Evolutionary conservation across 306 rosid genomes (phyloP).

Genomic region (Inga leiocalycina): DNA sequence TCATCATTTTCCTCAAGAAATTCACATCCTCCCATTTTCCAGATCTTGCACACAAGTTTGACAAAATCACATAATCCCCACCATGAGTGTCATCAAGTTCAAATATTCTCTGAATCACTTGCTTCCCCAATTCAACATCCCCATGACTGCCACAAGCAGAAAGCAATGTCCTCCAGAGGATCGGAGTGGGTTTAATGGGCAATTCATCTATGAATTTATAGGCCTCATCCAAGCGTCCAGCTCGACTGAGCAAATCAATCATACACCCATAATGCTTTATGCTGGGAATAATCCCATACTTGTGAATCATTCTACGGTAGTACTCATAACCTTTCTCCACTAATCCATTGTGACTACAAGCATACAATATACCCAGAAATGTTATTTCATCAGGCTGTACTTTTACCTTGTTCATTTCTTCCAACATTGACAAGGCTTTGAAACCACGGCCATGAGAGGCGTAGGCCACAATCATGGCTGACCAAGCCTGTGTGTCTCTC

Average conservation of each 20-base stretch:
- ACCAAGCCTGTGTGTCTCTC: constrained; percentile 86
- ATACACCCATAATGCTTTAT: constrained; percentile 88
- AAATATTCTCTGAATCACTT: constrained; percentile 55
- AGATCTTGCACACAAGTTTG: constrained; percentile 70
- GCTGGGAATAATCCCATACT: constrained; percentile 62
- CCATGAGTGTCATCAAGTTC: constrained; percentile 80
- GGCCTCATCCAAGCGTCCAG: constrained; percentile 71
- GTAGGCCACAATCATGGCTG: constrained; percentile 71
- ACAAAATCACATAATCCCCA: constrained; percentile 84
- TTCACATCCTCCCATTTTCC: constrained; percentile 90
- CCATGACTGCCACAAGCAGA: constrained; percentile 73
- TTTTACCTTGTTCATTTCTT: constrained; percentile 64
- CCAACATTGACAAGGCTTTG: constrained; percentile 57
- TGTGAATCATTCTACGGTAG: constrained; percentile 61
- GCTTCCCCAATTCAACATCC: constrained; percentile 73
- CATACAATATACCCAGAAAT: constrained; percentile 69
- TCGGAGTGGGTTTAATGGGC: constrained; percentile 67
- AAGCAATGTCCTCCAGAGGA: constrained; percentile 81
- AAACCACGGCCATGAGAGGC: constrained; percentile 80
- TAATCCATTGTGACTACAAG: constrained; percentile 83
- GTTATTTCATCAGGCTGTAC: constrained; percentile 78
- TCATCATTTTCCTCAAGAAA: constrained; percentile 68
- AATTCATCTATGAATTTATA: constrained; percentile 65
- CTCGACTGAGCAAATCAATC: constrained; percentile 85
- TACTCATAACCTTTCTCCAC: constrained; percentile 66